Evolutionary conservation across 176 grass and related monocot genomes (phyloP), one percentile per base, ranked within the genome.

Genomic region (Zoysia japonica): DNA sequence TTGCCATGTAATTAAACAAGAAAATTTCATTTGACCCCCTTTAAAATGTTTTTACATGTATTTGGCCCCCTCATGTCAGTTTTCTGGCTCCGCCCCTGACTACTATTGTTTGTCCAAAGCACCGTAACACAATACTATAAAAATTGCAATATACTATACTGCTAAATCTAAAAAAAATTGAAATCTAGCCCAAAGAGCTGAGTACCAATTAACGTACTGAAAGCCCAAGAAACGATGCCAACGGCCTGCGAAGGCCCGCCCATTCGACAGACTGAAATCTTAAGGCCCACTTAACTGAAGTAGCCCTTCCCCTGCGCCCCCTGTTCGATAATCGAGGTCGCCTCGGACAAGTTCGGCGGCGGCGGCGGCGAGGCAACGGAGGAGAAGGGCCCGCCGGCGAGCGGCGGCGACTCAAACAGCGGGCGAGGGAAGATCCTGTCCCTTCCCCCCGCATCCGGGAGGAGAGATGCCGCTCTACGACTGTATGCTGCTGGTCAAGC

Each of bases 401-500:
- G 48, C 16, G 43, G 43, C 20, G 37, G 61, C 20, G 54, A 62
- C 35, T 59, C 67, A 38, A 62, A 63, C 44, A 36, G 70, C 13
- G 52, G 65, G 71, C 68, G 53, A 53, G 5, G 1, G 12, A 20
- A 54, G 61, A n/a, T 9, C 12, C 12, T 3, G 0, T 20, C 37
- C 11, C 16, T 10, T 11, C 7, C 2, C 5, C 5, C 39, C 63
- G 43, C 55, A 5, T 36, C 42, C 10, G 51, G 20, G 49, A 0
- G 28, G 39, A 28, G 70, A 75, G 44, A 99, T 95, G 96, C 96
- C 96, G 50, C 78, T 99, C 6, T 98, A 99, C 75, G 92, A 95
- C 71, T 95, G 88, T 82, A 78, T 99, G 88, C 55, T 99, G 9
- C 50, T 95, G 83, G 78, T 69, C 47, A 99, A 99, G 90, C 81